phyloP scores from a whole-genome alignment of 179 eudicot genomes.

The Spinacia oleracea region DNA sequence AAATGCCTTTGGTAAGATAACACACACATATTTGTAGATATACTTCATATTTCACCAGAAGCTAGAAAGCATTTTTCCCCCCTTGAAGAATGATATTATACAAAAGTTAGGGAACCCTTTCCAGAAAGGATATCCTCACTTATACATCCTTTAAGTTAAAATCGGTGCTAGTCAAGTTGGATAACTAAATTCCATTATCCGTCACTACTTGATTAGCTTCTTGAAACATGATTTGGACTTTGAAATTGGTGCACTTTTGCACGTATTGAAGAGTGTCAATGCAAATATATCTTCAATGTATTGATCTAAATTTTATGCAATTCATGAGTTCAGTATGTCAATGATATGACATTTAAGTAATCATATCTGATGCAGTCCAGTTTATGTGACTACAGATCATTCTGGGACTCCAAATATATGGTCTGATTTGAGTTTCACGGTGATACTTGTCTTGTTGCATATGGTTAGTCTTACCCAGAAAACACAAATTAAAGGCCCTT shows the following conservation, averaged over 20 bases:
- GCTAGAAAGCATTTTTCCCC: not conserved
- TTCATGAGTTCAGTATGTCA: not conserved
- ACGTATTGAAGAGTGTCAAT: not conserved
- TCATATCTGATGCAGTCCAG: not conserved
- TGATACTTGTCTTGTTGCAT: too few relatives aligned
- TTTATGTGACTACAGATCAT: not conserved
- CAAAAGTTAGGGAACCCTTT: not conserved
- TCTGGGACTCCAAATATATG: not conserved
- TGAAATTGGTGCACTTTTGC: not conserved
- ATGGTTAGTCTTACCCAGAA: too few relatives aligned
- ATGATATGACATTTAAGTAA: not conserved
- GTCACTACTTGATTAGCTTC: not conserved
- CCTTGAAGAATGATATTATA: not conserved
- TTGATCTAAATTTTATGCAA: not conserved
- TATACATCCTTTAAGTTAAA: not conserved
- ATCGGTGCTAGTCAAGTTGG: not conserved
- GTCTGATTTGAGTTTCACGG: not conserved
- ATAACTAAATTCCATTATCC: not conserved
- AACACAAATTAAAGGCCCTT: too few relatives aligned
- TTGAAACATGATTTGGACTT: not conserved
- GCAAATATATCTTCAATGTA: not conserved
- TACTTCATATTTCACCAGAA: not conserved
- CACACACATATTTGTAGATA: not conserved
- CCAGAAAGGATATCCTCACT: too few relatives aligned
- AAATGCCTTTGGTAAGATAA: slow-evolving; percentile 70